These are phyloP conservation scores for Globisporangium uncinulatum DNA, from an alignment of 352 stramenopile genomes.

Conservation along the genomic window DNA sequence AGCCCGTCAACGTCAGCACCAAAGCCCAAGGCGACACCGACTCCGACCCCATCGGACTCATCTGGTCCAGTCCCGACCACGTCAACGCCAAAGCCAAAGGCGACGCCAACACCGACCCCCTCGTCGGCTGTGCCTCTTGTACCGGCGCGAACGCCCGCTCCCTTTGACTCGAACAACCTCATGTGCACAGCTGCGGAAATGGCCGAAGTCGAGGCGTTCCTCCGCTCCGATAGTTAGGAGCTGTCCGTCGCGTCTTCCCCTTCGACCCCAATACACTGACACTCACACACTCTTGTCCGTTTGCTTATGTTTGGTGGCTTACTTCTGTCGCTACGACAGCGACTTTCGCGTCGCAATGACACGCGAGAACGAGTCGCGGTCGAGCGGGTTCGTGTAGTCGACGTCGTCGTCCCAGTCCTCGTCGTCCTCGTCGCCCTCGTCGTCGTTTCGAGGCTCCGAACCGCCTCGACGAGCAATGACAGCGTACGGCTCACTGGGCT, in stretches of 20 bases:
- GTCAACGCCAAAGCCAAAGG: neutral
- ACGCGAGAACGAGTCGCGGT: constrained; percentile 26
- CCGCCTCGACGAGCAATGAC: constrained; percentile 4
- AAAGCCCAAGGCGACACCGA: constrained; percentile 1
- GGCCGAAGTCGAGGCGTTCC: constrained; percentile 13
- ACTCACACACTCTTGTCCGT: no score
- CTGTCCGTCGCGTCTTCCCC: neutral
- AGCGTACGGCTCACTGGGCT: constrained; percentile 15
- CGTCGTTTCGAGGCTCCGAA: neutral
- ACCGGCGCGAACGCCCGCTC: no score
- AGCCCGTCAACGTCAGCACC: neutral
- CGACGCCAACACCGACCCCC: neutral
- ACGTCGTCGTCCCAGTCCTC: constrained; percentile 9
- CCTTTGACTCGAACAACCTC: constrained; percentile 5
- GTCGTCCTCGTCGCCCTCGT: constrained; percentile 7
- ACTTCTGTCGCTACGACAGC: constrained; percentile 6
- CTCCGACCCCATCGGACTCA: neutral
- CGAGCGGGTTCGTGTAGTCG: constrained; percentile 19
- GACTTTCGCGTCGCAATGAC: constrained; percentile 29
- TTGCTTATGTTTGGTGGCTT: no score
- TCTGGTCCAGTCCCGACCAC: no score
- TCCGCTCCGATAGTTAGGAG: constrained; percentile 7
- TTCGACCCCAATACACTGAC: no score
- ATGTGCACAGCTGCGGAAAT: constrained; percentile 16
- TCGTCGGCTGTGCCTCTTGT: neutral